Evolutionary conservation across 345 rosid genomes (phyloP), one percentile per base, ranked within the genome.

Genomic region (Nasturtium officinale): DNA sequence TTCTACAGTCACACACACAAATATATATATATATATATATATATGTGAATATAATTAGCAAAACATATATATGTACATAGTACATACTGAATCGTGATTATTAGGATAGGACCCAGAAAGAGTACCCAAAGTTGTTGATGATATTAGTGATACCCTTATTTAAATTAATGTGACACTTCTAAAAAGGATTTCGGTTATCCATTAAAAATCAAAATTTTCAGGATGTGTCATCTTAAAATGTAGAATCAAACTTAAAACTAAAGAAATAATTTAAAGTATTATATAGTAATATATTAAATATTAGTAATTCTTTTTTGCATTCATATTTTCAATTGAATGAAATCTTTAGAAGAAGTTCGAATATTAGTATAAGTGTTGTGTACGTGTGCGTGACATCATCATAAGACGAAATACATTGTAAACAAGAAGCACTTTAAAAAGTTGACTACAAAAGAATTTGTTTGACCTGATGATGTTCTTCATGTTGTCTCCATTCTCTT

Each of bases 401-500:
- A 70, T 67, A 37, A 76, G 63, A 69, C 58, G 66, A 69, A 45
- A 9, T 53, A 54, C 52, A 47, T 28, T 35, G 55, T 38, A 23
- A 43, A 70, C 71, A 38, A 37, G 46, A 69, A 45, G 35, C 79
- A 62, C 79, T 55, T 55, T 42, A 28, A 7, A 61, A 52, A 48
- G 58, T 69, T 37, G 67, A 70, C 60, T 54, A 54, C 16, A 57
- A 57, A 77, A 51, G 30, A 56, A 21, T 30, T 65, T 46, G 72
- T 70, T 57, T 77, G 76, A 71, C 67, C 67, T 50, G 48, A 50
- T 71, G 55, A 70, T 77, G 61, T 48, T 65, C 56, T 48, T 50
- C 72, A 56, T 64, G 38, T 71, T 71, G 80, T 77, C 80, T 70
- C 47, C 60, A 62, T 20, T 69, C 45, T 55, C 51, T 61, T 76